Base-by-base conservation (phyloP, 2,329 filamentous ascomycete species). In the Fusarium buharicum region DNA sequence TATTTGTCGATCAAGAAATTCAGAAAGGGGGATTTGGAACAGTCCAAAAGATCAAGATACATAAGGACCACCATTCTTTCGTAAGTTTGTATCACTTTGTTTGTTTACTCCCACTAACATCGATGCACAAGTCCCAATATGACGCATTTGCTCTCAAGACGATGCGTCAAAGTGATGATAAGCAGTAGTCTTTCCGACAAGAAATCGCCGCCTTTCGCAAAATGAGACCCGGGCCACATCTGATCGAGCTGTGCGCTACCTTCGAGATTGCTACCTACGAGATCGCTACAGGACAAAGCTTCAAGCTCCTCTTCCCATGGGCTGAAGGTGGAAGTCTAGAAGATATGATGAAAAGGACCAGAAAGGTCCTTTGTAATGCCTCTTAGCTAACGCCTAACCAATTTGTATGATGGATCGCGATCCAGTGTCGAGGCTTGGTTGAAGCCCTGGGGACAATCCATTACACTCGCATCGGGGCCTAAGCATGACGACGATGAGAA, bases 231-330 rank as follows among this genome's bases (percentile, higher is more conserved):
- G 20, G 46, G 0, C 28, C 40, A 2, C 54, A 58, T 4, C 10
- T 59, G 4, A 8, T 57, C 0, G 36, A 59, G 10, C 12, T 58
- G 0, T 39, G 5, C 28, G 46, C 37, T 1, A 52, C 55, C 8
- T 22, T 59, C 14, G 39, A 58, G 3, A 36, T 50, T 3, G 27
- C 12, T 7, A 1, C 30, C n/a, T n/a, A n/a, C n/a, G n/a, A n/a
- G 3, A 36, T 50, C 4, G 27, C 12, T 7, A 1, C 30, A 4
- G 3, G 12, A 16, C 2, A 18, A 0, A 22, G 5, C 2, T 57
- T 27, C 12, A 49, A 40, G 39, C 38, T 59, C 13, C 48, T 58
- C 0, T 59, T 58, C 3, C 46, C 52, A 0, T 59, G 52, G 55
- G 55, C 55, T 1, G 28, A 47, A 1, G 53, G 36, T 0, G 55